A percentile compares a stretch with the other conserved stretches of the same genome.
Conservation (phyloP, 2,329 filamentous ascomycete genomes). For the Sarocladium kiliense region DNA sequence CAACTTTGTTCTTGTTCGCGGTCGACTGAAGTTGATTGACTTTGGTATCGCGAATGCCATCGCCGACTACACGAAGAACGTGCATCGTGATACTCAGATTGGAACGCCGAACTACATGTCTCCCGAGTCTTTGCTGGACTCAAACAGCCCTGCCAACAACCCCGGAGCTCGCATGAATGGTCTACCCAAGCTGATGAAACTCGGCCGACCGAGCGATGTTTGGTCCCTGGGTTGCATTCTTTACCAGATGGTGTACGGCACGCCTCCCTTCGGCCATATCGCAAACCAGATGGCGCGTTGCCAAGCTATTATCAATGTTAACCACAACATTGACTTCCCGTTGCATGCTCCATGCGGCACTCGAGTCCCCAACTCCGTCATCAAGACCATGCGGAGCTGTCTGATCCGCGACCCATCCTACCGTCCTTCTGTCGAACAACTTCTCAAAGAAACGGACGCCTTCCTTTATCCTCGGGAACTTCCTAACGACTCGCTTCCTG, state of each 20-base stretch:
- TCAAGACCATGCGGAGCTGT: conserved; percentile 59
- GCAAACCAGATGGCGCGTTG: conserved; percentile 80
- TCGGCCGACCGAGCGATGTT: conserved; percentile 92
- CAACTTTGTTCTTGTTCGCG: conserved; percentile 91
- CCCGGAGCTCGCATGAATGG: conserved; percentile 34
- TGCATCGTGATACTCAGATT: conserved; percentile 91
- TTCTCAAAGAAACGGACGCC: conserved; percentile 53
- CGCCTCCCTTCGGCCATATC: conserved; percentile 92
- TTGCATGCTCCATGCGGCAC: conserved; percentile 62
- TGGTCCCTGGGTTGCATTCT: conserved; percentile 96
- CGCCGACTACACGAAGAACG: conserved; percentile 93
- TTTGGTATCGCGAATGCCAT: conserved; percentile 99
- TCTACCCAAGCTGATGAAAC: conserved; percentile 76
- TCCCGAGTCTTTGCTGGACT: conserved; percentile 87
- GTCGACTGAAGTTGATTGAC: conserved; percentile 90
- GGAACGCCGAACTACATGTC: conserved; percentile 99
- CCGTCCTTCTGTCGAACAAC: conserved; percentile 58
- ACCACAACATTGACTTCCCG: conserved; percentile 68
- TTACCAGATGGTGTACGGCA: conserved; percentile 97
- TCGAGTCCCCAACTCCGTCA: conserved; percentile 51
- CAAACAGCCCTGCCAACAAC: conserved; percentile 53
- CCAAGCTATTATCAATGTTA: conserved; percentile 78
- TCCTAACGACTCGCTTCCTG: conserved; percentile 48
- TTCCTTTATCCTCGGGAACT: conserved; percentile 60
- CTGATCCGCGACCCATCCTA: conserved; percentile 57